These are phyloP conservation scores for Stereum hirsutum DNA, from an alignment of 1,284 basidiomycete genomes.

Conservation along the genomic window DNA sequence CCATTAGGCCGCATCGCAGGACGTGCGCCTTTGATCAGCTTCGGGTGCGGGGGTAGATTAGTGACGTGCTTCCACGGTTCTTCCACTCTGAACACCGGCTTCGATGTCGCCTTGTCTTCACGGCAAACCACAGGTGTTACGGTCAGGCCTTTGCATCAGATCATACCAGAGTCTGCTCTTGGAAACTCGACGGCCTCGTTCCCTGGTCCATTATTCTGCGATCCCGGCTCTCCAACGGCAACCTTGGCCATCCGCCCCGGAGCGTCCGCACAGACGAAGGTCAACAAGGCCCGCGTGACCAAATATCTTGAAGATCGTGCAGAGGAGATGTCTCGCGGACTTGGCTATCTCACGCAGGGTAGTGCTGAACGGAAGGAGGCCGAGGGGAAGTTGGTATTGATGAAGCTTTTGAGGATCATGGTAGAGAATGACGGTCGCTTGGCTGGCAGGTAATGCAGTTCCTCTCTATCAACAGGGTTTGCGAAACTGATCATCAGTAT, in stretches of 20 bases:
- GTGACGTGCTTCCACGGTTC: slow-evolving; percentile 81
- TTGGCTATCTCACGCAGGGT: slow-evolving; percentile 59
- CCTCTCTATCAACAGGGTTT: background rate
- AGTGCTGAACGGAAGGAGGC: slow-evolving; percentile 46
- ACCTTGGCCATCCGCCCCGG: slow-evolving; percentile 65
- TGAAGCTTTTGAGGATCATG: slow-evolving; percentile 70
- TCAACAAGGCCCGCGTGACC: slow-evolving; percentile 73
- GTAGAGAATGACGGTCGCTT: slow-evolving; percentile 83
- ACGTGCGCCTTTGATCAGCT: slow-evolving; percentile 73
- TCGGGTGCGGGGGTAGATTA: slow-evolving; percentile 85
- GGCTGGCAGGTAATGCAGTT: slow-evolving; percentile 62
- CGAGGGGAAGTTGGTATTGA: slow-evolving; percentile 72
- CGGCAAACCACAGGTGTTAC: slow-evolving; percentile 63
- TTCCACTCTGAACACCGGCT: slow-evolving; percentile 56
- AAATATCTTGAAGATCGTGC: slow-evolving; percentile 71
- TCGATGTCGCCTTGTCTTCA: slow-evolving; percentile 69
- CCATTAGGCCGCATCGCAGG: slow-evolving; percentile 68
- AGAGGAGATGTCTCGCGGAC: slow-evolving; percentile 68
- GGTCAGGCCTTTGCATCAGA: slow-evolving; percentile 56
- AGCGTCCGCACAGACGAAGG: slow-evolving; percentile 57
- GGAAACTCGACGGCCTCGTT: slow-evolving; percentile 51
- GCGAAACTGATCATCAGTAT: background rate
- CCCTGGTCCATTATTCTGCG: slow-evolving; percentile 82
- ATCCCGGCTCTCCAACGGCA: slow-evolving; percentile 57
- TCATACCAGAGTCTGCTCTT: slow-evolving; percentile 61